Conservation (phyloP, 805 yeast species). For the Scheffersomyces stipitis region DNA sequence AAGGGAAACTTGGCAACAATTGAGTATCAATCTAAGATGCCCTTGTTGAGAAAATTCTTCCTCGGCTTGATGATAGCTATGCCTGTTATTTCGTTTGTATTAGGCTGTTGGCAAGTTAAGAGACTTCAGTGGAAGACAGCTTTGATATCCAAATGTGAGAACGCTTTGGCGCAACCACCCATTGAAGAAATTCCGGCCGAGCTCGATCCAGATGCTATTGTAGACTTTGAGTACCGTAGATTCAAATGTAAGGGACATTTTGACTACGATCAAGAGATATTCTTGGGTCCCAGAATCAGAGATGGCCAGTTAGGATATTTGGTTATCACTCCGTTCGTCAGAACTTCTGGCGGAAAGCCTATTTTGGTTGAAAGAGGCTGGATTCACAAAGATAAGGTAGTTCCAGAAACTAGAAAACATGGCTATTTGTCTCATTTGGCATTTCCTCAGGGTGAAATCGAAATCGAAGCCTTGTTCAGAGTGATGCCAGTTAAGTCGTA, state of each 20-base stretch:
- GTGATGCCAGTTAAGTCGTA: constrained; percentile 62
- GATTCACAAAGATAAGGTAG: constrained; percentile 69
- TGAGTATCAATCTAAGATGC: constrained; percentile 39
- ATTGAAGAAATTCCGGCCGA: constrained; percentile 63
- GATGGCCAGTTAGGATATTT: constrained; percentile 72
- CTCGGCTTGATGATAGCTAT: constrained; percentile 60
- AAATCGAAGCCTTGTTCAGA: constrained; percentile 72
- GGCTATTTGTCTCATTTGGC: constrained; percentile 65
- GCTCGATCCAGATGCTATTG: constrained; percentile 62
- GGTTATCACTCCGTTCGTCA: constrained; percentile 77
- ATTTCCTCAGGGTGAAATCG: constrained; percentile 69
- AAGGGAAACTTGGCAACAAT: constrained; percentile 34
- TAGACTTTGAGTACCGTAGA: constrained; percentile 78
- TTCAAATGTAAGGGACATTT: constrained; percentile 77
- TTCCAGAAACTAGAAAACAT: constrained; percentile 48
- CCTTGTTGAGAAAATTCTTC: constrained; percentile 37
- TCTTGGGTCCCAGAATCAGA: constrained; percentile 84
- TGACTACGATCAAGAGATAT: constrained; percentile 82
- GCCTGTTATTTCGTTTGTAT: constrained; percentile 81
- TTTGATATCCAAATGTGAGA: constrained; percentile 80
- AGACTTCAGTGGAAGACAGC: constrained; percentile 86
- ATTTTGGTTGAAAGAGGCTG: constrained; percentile 89
- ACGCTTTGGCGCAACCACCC: constrained; percentile 71
- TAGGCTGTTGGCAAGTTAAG: constrained; percentile 92
- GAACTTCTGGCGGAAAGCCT: constrained; percentile 73